These are phyloP conservation scores for Trichoderma erinaceum DNA, from an alignment of 495 filamentous ascomycete genomes.

Conservation along the genomic window DNA sequence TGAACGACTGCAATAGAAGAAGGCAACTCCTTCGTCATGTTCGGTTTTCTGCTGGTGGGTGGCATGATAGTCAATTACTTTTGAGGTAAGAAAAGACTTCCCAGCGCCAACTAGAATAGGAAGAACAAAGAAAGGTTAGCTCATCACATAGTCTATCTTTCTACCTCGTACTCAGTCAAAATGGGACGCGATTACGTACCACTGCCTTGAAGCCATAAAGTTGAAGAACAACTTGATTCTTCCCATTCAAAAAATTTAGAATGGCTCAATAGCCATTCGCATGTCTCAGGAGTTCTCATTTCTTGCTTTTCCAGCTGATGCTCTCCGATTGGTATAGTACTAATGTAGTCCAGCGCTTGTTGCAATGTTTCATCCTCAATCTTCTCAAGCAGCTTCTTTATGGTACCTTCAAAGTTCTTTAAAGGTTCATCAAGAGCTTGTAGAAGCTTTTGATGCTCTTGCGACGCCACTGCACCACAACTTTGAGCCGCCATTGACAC, in stretches of 20 bases:
- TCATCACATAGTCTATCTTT: background rate
- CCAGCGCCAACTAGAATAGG: background rate
- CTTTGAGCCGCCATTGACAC: background rate
- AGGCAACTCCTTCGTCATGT: background rate
- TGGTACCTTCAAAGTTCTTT: background rate
- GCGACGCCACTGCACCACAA: slow-evolving; percentile 1
- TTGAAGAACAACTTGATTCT: background rate
- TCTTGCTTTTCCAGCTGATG: background rate
- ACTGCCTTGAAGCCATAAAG: background rate
- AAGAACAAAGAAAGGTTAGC: background rate
- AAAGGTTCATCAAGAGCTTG: background rate
- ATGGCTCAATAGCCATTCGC: slow-evolving; percentile 1
- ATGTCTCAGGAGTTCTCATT: background rate
- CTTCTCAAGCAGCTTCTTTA: background rate
- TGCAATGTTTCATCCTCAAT: background rate
- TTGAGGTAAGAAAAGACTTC: background rate
- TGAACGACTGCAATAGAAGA: slow-evolving; percentile 1
- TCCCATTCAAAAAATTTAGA: background rate
- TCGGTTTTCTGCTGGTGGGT: background rate
- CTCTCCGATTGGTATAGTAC: background rate
- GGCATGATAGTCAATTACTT: background rate
- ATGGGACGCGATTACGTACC: background rate
- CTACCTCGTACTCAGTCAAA: background rate
- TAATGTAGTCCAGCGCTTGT: background rate
- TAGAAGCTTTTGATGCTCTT: background rate